A percentile compares a stretch with the other conserved stretches of the same genome.
These are phyloP conservation scores for Leptographium flavum DNA, from an alignment of 2,329 filamentous ascomycete species.

Conservation along the genomic window DNA sequence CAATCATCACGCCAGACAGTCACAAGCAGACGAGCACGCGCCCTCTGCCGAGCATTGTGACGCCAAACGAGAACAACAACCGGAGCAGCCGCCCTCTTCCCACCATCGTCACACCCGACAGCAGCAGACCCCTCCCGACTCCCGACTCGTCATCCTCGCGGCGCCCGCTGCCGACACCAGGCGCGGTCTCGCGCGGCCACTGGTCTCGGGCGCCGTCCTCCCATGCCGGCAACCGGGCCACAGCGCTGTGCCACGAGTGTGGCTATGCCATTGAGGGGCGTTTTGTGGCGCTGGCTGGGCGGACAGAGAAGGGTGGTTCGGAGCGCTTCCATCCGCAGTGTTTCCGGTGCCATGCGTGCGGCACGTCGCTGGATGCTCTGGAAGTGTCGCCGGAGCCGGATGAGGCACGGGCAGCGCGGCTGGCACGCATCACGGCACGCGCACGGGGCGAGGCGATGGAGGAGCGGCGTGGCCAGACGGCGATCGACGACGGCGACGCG, in stretches of 20 bases:
- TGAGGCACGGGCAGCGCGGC: conserved; percentile 50
- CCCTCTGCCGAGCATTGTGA: conserved; percentile 26
- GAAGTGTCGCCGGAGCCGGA: conserved; percentile 93
- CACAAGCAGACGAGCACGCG: conserved; percentile 13
- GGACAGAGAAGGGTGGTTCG: conserved; percentile 12
- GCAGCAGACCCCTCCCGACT: conserved; percentile 12
- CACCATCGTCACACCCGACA: conserved; percentile 24
- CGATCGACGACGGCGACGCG: conserved; percentile 58
- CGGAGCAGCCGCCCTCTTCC: conserved; percentile 20
- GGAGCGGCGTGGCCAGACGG: conserved; percentile 48
- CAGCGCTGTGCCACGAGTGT: conserved; percentile 74
- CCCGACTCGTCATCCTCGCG: conserved; percentile 13
- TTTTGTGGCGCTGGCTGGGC: conserved; percentile 69
- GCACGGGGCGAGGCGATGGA: conserved; percentile 41
- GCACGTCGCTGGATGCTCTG: conserved; percentile 79
- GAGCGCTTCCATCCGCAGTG: conserved; percentile 81
- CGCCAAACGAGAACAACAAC: conserved; percentile 22
- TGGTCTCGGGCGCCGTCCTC: conserved; percentile 36
- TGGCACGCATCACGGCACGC: conserved; percentile 57
- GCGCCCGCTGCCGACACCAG: conserved; percentile 34
- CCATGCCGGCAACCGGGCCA: conserved; percentile 27
- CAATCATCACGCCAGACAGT: not conserved
- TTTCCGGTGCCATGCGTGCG: conserved; percentile 79
- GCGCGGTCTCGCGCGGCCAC: conserved; percentile 30
- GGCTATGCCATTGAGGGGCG: conserved; percentile 74